These are phyloP conservation scores for Monilinia laxa DNA, from an alignment of 2,329 filamentous ascomycete genomes.

Conservation along the genomic window DNA sequence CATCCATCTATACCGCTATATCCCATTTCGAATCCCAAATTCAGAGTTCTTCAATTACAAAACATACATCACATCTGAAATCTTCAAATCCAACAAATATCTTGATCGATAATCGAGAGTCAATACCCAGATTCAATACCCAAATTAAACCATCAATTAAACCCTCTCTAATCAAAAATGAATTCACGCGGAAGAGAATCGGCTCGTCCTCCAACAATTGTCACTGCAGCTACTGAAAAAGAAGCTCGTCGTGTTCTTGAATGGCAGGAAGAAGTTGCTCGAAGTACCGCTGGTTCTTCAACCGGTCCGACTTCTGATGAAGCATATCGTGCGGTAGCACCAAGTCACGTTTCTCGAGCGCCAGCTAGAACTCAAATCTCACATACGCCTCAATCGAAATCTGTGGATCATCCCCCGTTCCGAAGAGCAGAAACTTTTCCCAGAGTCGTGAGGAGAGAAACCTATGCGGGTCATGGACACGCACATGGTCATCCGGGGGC, in stretches of 20 bases:
- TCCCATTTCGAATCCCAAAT: background rate
- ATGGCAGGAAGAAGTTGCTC: conserved; percentile 45
- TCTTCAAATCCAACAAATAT: background rate
- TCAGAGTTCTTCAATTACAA: background rate
- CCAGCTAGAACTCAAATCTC: conserved; percentile 6
- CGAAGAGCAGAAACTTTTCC: conserved; percentile 25
- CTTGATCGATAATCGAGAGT: background rate
- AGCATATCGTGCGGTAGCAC: conserved; percentile 12
- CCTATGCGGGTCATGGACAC: background rate
- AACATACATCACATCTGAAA: conserved; percentile 1
- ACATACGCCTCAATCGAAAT: background rate
- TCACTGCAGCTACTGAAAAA: conserved; percentile 37
- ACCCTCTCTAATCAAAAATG: background rate
- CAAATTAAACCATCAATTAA: background rate
- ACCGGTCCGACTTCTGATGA: conserved; percentile 4
- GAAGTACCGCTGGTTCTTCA: conserved; percentile 29
- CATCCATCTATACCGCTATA: background rate
- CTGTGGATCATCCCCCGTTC: conserved; percentile 16
- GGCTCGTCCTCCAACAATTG: conserved; percentile 22
- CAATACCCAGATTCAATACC: background rate
- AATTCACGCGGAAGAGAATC: conserved; percentile 13
- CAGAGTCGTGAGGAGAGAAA: conserved; percentile 12
- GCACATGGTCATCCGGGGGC: background rate
- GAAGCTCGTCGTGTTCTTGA: conserved; percentile 45
- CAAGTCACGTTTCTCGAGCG: conserved; percentile 19